A percentile compares a stretch with the other conserved stretches of the same genome.
Evolutionary conservation across 148 eudicot species (phyloP).

Genomic region (Polygonum aviculare): DNA sequence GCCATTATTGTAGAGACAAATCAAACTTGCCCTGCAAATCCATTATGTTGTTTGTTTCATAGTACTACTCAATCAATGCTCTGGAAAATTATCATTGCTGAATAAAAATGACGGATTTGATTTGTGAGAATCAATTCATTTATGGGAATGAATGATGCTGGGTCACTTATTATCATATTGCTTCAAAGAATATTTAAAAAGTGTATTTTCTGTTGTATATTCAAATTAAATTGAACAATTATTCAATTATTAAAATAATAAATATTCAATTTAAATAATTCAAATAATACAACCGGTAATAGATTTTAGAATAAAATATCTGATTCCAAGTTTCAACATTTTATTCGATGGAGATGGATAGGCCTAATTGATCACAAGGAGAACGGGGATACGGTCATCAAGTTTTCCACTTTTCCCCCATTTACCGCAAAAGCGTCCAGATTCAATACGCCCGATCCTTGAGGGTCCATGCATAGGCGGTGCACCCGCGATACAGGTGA

Average conservation of each 20-base stretch:
- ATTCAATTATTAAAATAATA: too few relatives aligned
- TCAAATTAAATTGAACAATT: too few relatives aligned
- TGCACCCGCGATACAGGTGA: slow-evolving; percentile 10
- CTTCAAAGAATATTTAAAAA: too few relatives aligned
- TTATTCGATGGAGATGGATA: too few relatives aligned
- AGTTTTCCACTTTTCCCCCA: neutral
- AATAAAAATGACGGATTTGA: neutral
- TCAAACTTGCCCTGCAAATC: neutral
- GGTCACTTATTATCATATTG: too few relatives aligned
- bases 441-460: neutral
- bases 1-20: neutral
- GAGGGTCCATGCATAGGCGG: neutral
- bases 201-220: too few relatives aligned
- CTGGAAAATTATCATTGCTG: neutral
- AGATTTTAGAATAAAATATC: too few relatives aligned
- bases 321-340: too few relatives aligned
- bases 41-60: neutral
- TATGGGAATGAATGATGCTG: neutral
- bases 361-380: neutral
- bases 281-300: too few relatives aligned
- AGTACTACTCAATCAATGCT: neutral
- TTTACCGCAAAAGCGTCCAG: slow-evolving; percentile 2
- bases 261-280: too few relatives aligned
- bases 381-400: neutral
- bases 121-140: neutral